Evolutionary conservation across 106 monocot genomes (phyloP).

Genomic region (Dactylorhiza incarnata): DNA sequence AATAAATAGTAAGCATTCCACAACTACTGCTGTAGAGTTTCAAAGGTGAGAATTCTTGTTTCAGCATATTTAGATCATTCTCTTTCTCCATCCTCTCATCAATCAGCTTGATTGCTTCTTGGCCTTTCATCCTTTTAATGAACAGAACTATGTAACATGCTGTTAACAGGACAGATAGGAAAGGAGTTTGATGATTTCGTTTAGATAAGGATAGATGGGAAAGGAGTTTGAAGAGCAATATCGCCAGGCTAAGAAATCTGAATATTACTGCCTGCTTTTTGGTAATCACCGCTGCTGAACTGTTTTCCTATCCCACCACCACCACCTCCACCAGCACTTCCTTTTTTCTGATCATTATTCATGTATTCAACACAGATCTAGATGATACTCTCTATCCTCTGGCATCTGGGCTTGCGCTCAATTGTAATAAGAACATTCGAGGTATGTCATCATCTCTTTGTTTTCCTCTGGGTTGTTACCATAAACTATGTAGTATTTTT

Average conservation of each 20-base stretch:
- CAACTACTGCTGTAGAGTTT: too few species aligned
- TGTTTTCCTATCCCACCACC: not conserved
- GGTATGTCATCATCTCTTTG: constrained; percentile 22
- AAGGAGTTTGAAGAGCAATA: constrained; percentile 59
- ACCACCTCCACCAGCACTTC: not conserved
- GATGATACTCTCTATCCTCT: constrained; percentile 88
- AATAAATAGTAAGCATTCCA: too few species aligned
- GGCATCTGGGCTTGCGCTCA: constrained; percentile 53
- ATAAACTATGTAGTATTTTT: not conserved
- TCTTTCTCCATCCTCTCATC: too few species aligned
- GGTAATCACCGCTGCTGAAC: constrained; percentile 28
- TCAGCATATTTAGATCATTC: too few species aligned
- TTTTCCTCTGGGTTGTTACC: not conserved
- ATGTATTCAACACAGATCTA: constrained; percentile 36
- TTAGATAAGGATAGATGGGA: not conserved
- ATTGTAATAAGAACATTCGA: constrained; percentile 60
- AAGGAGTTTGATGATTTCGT: too few species aligned
- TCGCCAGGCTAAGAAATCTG: constrained; percentile 29
- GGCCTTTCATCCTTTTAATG: too few species aligned
- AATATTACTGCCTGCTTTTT: constrained; percentile 76
- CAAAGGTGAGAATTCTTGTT: too few species aligned
- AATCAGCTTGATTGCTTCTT: too few species aligned
- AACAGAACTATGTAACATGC: too few species aligned
- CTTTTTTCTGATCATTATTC: not conserved
- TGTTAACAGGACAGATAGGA: too few species aligned